These are phyloP conservation scores for Mrakiaceae sp. DNA, from an alignment of 1,284 basidiomycete genomes.

Conservation along the genomic window DNA sequence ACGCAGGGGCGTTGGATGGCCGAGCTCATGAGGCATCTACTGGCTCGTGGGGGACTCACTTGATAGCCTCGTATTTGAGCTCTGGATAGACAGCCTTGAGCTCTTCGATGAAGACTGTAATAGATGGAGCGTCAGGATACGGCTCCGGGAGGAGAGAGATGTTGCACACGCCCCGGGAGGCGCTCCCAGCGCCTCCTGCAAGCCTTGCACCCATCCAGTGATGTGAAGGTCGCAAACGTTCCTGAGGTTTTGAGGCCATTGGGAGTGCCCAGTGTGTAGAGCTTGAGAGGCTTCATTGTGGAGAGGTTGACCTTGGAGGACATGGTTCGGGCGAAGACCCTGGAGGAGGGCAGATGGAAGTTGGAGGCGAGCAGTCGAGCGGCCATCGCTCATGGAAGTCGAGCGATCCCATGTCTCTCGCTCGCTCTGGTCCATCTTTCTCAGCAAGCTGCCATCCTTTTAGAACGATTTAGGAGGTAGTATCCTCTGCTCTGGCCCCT, in stretches of 20 bases:
- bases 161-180: not conserved
- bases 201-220: not conserved
- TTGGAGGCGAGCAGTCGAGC: no score
- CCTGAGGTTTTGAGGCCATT: conserved; percentile 47
- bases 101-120: conserved; percentile 55
- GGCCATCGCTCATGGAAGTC: no score
- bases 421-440: no score
- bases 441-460: no score
- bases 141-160: not conserved
- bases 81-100: conserved; percentile 48
- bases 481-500: no score
- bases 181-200: not conserved
- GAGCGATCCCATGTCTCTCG: no score
- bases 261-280: conserved; percentile 55
- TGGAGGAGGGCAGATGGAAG: not conserved
- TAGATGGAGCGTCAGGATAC: conserved; percentile 2
- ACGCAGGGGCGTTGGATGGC: no score
- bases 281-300: conserved; percentile 35
- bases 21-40: no score
- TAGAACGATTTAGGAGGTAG: no score
- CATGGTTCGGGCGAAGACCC: conserved; percentile 1
- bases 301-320: not conserved
- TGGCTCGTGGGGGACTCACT: not conserved
- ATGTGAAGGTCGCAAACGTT: not conserved
- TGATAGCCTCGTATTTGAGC: conserved; percentile 49